Conservation (phyloP, 768 basidiomycete genomes). For the Zangia roseola region DNA sequence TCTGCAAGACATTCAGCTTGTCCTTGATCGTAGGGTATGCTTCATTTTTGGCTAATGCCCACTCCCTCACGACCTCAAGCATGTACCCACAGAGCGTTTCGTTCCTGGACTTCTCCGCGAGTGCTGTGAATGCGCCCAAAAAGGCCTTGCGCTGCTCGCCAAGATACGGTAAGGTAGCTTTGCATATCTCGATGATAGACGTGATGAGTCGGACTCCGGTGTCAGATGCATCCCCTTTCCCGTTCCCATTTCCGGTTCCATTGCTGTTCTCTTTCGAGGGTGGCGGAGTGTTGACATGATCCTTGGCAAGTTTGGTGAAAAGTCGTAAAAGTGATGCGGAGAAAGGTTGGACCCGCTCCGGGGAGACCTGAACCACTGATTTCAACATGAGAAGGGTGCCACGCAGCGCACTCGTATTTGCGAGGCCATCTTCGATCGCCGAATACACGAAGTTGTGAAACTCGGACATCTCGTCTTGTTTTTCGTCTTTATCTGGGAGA, state of each 20-base stretch:
- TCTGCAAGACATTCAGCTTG: constrained; percentile 84
- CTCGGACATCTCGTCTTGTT: constrained; percentile 63
- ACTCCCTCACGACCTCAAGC: constrained; percentile 81
- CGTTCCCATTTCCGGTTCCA: constrained; percentile 44
- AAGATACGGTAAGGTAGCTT: constrained; percentile 73
- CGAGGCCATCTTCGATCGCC: constrained; percentile 76
- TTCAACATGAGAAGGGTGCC: constrained; percentile 87
- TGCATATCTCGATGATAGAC: constrained; percentile 85
- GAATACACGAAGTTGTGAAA: constrained; percentile 77
- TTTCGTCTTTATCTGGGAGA: constrained; percentile 75
- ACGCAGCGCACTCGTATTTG: constrained; percentile 65
- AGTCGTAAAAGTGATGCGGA: constrained; percentile 74
- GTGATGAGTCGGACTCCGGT: constrained; percentile 63
- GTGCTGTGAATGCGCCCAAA: constrained; percentile 69
- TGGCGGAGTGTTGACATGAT: constrained; percentile 70
- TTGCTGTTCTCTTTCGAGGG: too few relatives aligned
- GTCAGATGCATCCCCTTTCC: constrained; percentile 50
- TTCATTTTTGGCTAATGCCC: constrained; percentile 87
- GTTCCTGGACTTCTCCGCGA: constrained; percentile 91
- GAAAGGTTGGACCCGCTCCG: constrained; percentile 84
- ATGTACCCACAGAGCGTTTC: constrained; percentile 75
- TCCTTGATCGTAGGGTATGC: constrained; percentile 92
- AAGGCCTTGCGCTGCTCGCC: constrained; percentile 86
- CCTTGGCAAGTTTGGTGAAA: constrained; percentile 81
- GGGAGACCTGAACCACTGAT: constrained; percentile 74